phyloP scores from a whole-genome alignment of 208 protist species.

The Polymyxa betae region DNA sequence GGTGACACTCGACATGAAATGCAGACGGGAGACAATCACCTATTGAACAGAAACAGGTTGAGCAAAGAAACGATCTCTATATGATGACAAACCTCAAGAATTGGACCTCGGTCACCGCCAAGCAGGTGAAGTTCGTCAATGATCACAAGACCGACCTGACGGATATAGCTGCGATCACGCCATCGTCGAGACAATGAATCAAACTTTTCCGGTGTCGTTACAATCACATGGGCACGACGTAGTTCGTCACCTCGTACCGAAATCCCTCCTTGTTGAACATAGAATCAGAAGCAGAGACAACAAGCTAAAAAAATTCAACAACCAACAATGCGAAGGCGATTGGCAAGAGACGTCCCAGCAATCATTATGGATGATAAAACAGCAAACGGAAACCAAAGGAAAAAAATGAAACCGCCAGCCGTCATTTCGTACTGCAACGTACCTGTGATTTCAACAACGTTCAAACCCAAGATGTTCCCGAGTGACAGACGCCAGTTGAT shows the following conservation, averaged over 20 bases:
- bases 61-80: not conserved
- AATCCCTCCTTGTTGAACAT: not conserved
- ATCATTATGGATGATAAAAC: too few species aligned
- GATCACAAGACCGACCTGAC: conserved; percentile 75
- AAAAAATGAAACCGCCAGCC: not conserved
- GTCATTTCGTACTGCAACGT: not conserved
- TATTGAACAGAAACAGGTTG: not conserved
- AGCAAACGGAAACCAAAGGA: too few species aligned
- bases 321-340: not conserved
- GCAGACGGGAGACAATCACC: conserved; percentile 76
- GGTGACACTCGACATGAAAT: conserved; percentile 76
- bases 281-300: too few species aligned
- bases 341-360: too few species aligned
- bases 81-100: conserved; percentile 70
- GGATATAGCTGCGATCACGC: conserved; percentile 76
- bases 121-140: conserved; percentile 79
- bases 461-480: not conserved
- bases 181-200: conserved; percentile 81
- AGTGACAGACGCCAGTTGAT: conserved; percentile 49
- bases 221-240: conserved; percentile 63
- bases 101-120: conserved; percentile 72
- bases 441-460: conserved; percentile 46
- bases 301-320: not conserved
- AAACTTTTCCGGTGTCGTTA: conserved; percentile 78
- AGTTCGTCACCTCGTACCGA: not conserved